These are phyloP conservation scores for Microbotryum scabiosae DNA, from an alignment of 1,284 basidiomycete species.

Conservation along the genomic window DNA sequence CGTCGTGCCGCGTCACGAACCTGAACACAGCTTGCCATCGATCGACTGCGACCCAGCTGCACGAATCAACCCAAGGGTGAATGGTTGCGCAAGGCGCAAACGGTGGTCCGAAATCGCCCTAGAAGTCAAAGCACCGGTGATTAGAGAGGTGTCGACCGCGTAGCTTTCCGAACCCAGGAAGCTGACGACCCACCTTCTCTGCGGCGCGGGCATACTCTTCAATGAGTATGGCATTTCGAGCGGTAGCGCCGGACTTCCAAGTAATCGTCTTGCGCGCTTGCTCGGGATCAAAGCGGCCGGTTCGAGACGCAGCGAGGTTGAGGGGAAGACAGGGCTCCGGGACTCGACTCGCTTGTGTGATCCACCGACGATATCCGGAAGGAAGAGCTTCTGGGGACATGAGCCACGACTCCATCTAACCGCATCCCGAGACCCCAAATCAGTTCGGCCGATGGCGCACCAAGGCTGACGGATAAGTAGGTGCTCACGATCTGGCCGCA, in stretches of 20 bases:
- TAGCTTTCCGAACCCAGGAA: no score
- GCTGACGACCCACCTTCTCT: slow-evolving; percentile 6
- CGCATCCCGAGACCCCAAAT: background rate
- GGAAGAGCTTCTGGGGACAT: slow-evolving; percentile 69
- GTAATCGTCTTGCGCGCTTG: slow-evolving; percentile 52
- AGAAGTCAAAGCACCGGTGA: background rate
- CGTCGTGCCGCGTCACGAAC: slow-evolving; percentile 1
- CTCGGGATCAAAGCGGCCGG: slow-evolving; percentile 51
- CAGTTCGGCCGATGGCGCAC: background rate
- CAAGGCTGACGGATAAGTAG: background rate
- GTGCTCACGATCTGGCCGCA: slow-evolving; percentile 64
- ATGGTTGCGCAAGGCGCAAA: slow-evolving; percentile 59
- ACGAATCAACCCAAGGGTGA: slow-evolving; percentile 71
- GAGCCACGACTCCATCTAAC: slow-evolving; percentile 65
- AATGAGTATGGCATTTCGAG: slow-evolving; percentile 24
- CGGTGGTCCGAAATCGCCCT: slow-evolving; percentile 41
- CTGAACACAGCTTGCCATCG: slow-evolving; percentile 73
- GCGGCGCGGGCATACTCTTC: slow-evolving; percentile 18
- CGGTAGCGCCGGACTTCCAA: slow-evolving; percentile 45
- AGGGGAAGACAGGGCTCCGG: slow-evolving; percentile 54
- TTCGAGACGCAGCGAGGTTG: slow-evolving; percentile 44
- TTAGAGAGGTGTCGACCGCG: background rate
- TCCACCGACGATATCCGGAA: slow-evolving; percentile 63
- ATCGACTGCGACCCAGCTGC: slow-evolving; percentile 50
- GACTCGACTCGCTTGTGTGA: slow-evolving; percentile 57